Conservation (phyloP, 108 stramenopile genomes). For the Skeletonema grethae region DNA sequence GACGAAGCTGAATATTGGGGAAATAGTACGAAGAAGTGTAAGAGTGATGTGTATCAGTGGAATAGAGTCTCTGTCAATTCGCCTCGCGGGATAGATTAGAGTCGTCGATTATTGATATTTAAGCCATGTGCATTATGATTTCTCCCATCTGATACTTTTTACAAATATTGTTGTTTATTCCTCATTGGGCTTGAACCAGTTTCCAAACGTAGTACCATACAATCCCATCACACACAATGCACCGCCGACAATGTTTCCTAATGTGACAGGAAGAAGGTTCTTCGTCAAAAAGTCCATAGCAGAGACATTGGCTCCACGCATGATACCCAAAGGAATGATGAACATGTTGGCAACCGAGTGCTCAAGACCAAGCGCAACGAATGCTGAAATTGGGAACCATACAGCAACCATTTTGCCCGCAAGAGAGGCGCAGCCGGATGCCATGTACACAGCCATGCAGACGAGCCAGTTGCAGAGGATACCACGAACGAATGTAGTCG, state of each 20-base stretch:
- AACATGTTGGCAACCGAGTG: slow-evolving; percentile 98
- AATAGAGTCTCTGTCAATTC: neutral
- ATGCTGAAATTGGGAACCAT: slow-evolving; percentile 91
- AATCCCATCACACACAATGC: slow-evolving; percentile 86
- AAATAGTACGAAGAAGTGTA: neutral
- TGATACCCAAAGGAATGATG: slow-evolving; percentile 94
- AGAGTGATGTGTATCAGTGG: neutral
- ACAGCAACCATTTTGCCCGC: slow-evolving; percentile 89
- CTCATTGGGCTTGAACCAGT: slow-evolving; percentile 74
- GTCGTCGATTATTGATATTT: neutral
- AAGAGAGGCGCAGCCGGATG: slow-evolving; percentile 76
- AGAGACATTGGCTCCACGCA: slow-evolving; percentile 90
- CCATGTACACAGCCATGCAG: slow-evolving; percentile 94
- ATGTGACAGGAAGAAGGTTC: slow-evolving; percentile 92
- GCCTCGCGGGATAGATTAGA: neutral
- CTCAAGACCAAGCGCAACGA: slow-evolving; percentile 90
- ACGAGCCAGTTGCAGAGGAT: slow-evolving; percentile 97
- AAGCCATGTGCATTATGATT: neutral
- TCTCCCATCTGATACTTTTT: neutral
- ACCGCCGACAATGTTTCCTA: slow-evolving; percentile 96
- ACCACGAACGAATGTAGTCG: slow-evolving; percentile 87
- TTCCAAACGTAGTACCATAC: slow-evolving; percentile 73
- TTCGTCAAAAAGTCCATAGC: slow-evolving; percentile 71
- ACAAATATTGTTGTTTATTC: slow-evolving; percentile 26
- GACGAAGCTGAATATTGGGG: neutral